Conservation (phyloP, 2,329 filamentous ascomycete genomes). For the Ploettnerulaceae sp. region DNA sequence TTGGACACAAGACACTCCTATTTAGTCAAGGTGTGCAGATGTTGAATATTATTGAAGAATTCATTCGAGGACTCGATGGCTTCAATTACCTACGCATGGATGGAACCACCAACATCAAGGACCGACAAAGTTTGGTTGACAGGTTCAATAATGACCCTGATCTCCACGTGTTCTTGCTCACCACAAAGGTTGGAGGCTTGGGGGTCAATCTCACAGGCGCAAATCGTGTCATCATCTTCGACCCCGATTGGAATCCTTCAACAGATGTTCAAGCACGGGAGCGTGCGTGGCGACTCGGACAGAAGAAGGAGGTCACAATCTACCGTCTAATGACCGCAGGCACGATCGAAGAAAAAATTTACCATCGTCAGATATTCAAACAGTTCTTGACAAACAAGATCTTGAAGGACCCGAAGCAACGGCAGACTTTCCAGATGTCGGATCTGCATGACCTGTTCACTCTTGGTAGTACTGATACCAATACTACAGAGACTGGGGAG, state of each 20-base stretch:
- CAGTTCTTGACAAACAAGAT: constrained; percentile 98
- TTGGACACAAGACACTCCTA: constrained; percentile 83
- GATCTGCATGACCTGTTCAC: constrained; percentile 92
- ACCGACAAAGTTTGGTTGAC: constrained; percentile 85
- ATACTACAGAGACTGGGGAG: constrained; percentile 74
- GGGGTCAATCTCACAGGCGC: constrained; percentile 94
- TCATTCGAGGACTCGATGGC: constrained; percentile 61
- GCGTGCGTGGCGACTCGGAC: constrained; percentile 89
- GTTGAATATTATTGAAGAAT: constrained; percentile 87
- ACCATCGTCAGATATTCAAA: constrained; percentile 97
- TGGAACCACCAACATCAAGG: constrained; percentile 81
- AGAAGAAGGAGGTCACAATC: constrained; percentile 92
- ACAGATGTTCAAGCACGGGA: constrained; percentile 94
- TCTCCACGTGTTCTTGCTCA: constrained; percentile 85
- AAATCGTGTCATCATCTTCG: constrained; percentile 94
- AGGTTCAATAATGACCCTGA: constrained; percentile 80
- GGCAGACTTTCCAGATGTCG: constrained; percentile 82
- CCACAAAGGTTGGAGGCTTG: constrained; percentile 90
- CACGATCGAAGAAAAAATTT: constrained; percentile 99
- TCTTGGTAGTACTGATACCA: constrained; percentile 61
- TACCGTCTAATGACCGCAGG: constrained; percentile 97
- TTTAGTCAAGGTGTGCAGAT: constrained; percentile 94
- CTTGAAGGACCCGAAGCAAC: constrained; percentile 86
- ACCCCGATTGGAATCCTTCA: constrained; percentile 98
- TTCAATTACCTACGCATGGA: constrained; percentile 89